Percentiles rank a stretch among this genome's conserved stretches.
Evolutionary conservation across 768 basidiomycete genomes (phyloP).

Genomic region (Mycena venus): DNA sequence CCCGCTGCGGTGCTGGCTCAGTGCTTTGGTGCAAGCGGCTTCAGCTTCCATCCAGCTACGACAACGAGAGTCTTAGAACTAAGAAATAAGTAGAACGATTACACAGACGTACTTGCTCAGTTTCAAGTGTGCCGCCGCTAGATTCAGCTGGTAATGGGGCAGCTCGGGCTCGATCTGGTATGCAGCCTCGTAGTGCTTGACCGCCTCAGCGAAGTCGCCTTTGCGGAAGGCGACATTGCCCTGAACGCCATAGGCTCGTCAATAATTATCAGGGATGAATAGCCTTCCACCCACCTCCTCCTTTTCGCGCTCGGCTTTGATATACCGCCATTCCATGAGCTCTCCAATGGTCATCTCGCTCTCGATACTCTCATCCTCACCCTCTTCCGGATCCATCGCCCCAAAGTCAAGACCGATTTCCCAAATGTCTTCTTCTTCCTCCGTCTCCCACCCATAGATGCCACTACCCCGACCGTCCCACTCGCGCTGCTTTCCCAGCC

Average conservation of each 20-base stretch:
- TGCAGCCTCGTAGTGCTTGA: conserved; percentile 71
- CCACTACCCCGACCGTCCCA: conserved; percentile 86
- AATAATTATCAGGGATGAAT: conserved; percentile 16
- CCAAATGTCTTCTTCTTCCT: conserved; percentile 85
- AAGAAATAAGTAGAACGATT: conserved; percentile 14
- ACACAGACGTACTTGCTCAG: conserved; percentile 67
- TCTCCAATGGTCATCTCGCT: conserved; percentile 78
- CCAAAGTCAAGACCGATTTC: conserved; percentile 79
- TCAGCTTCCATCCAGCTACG: conserved; percentile 81
- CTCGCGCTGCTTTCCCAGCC: conserved; percentile 77
- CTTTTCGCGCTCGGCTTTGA: conserved; percentile 79
- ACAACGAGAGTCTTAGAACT: conserved; percentile 9
- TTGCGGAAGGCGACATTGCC: conserved; percentile 79
- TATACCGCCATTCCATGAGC: conserved; percentile 81
- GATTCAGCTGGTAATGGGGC: conserved; percentile 82
- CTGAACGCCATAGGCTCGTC: conserved; percentile 48
- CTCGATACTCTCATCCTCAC: conserved; percentile 56
- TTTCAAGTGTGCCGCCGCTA: conserved; percentile 82
- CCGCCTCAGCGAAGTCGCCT: conserved; percentile 68
- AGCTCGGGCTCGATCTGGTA: conserved; percentile 77
- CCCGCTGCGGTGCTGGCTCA: conserved; percentile 73
- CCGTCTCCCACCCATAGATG: conserved; percentile 80
- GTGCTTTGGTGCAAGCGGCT: conserved; percentile 74
- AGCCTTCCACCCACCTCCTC: conserved; percentile 63
- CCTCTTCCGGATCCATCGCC: conserved; percentile 66